Percentiles rank a stretch among this genome's conserved stretches.
Conservation (phyloP, 495 filamentous ascomycete species). For the Aspergillus ellipticus region DNA sequence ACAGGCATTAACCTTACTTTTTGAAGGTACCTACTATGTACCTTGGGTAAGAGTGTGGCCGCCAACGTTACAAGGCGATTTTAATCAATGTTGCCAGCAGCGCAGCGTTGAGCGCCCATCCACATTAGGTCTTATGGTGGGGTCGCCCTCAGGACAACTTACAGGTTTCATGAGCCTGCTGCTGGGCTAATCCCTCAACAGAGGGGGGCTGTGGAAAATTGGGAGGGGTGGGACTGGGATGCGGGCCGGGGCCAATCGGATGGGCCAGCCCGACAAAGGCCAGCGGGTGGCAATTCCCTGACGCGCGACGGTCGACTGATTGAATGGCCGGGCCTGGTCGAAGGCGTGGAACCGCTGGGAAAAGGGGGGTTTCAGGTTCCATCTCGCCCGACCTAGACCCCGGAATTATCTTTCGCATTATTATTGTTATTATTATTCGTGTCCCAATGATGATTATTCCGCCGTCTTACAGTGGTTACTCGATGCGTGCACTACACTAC, state of each 20-base stretch:
- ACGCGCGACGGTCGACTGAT: neutral
- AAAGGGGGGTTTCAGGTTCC: slow-evolving; percentile 5
- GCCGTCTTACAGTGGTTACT: neutral
- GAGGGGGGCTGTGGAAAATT: neutral
- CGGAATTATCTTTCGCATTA: neutral
- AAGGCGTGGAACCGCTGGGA: neutral
- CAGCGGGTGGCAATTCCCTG: slow-evolving; percentile 3
- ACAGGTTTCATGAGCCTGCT: neutral
- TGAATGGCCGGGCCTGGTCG: slow-evolving; percentile 1
- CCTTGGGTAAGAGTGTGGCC: too few species aligned
- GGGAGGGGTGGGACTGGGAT: neutral
- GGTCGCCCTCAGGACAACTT: neutral
- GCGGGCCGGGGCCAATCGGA: neutral
- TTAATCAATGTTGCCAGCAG: neutral
- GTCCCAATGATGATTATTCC: neutral
- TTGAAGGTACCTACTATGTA: too few species aligned
- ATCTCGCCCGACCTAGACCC: neutral
- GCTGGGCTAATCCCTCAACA: neutral
- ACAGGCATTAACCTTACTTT: too few species aligned
- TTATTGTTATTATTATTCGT: neutral
- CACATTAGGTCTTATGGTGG: neutral
- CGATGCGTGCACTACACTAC: neutral
- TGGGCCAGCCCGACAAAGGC: neutral
- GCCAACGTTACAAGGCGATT: too few species aligned
- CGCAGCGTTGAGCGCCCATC: neutral